These are phyloP conservation scores for Agarophyton chilense DNA, from an alignment of 23 red algal species.

Conservation along the genomic window DNA sequence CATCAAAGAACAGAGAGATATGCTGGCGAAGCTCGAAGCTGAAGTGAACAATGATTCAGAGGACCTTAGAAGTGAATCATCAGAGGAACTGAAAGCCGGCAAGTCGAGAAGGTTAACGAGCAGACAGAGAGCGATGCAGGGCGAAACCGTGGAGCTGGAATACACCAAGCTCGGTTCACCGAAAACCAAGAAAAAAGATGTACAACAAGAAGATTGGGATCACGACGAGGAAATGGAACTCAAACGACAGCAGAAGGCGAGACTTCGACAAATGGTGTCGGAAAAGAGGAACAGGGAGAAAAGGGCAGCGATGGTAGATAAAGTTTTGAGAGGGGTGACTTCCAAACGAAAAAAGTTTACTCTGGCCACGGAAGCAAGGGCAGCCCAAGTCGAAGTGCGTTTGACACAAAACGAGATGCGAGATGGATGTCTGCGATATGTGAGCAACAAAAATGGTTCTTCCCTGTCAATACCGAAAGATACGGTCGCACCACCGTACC, in stretches of 20 bases:
- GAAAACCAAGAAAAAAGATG: slow-evolving; percentile 46
- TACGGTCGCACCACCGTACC: slow-evolving; percentile 7
- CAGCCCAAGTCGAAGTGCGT: slow-evolving; percentile 50
- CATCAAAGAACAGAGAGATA: slow-evolving; percentile 16
- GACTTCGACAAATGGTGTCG: slow-evolving; percentile 71
- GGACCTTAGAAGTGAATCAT: neutral
- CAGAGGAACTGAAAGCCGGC: slow-evolving; percentile 10
- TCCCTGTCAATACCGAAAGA: slow-evolving; percentile 56
- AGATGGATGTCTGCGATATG: slow-evolving; percentile 56
- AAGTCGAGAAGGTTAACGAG: slow-evolving; percentile 42
- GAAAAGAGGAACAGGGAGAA: slow-evolving; percentile 88
- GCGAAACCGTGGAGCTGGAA: slow-evolving; percentile 55
- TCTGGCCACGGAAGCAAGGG: slow-evolving; percentile 59
- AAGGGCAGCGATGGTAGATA: slow-evolving; percentile 80
- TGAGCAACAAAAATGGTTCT: slow-evolving; percentile 44
- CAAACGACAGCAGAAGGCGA: slow-evolving; percentile 64
- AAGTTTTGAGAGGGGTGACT: slow-evolving; percentile 77
- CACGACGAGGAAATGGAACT: slow-evolving; percentile 73
- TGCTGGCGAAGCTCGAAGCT: slow-evolving; percentile 12
- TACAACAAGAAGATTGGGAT: slow-evolving; percentile 28
- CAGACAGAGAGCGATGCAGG: slow-evolving; percentile 66
- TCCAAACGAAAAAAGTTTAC: slow-evolving; percentile 76
- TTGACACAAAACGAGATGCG: slow-evolving; percentile 64
- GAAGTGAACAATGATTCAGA: slow-evolving; percentile 45
- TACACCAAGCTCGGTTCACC: slow-evolving; percentile 58